These are phyloP conservation scores for Acephala macrosclerotiorum DNA, from an alignment of 2,329 filamentous ascomycete species.

Conservation along the genomic window DNA sequence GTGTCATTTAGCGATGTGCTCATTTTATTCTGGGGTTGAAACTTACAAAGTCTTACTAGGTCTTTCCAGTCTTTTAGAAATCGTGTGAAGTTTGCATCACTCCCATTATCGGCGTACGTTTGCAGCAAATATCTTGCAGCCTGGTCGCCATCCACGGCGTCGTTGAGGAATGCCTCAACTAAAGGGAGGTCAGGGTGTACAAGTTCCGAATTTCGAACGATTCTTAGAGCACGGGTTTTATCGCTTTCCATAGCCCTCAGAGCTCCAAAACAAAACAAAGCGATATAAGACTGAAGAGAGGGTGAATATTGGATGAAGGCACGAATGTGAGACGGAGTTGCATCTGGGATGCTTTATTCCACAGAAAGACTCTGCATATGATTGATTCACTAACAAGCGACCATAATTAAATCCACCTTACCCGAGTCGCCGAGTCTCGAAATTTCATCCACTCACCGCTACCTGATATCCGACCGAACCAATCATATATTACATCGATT, in stretches of 20 bases:
- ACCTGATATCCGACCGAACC: too few relatives aligned
- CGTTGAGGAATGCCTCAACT: constrained; percentile 26
- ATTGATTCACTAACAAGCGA: too few relatives aligned
- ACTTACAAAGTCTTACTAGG: constrained; percentile 24
- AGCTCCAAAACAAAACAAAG: not conserved
- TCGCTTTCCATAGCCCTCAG: not conserved
- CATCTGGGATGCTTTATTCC: too few relatives aligned
- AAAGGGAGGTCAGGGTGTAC: constrained; percentile 18
- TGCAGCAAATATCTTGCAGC: constrained; percentile 24
- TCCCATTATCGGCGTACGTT: constrained; percentile 14
- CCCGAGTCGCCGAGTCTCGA: too few relatives aligned
- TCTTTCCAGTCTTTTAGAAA: constrained; percentile 24
- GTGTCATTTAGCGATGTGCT: constrained; percentile 11
- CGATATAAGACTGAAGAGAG: not conserved
- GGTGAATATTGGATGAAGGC: not conserved
- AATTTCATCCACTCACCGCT: too few relatives aligned
- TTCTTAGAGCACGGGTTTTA: constrained; percentile 4
- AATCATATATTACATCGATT: too few relatives aligned
- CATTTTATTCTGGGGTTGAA: not conserved
- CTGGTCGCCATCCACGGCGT: constrained; percentile 19
- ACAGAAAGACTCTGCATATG: too few relatives aligned
- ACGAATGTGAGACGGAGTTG: too few relatives aligned
- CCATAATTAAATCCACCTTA: too few relatives aligned
- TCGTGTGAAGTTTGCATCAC: constrained; percentile 10
- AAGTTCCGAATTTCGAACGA: not conserved